Conservation (phyloP, 1,284 basidiomycete genomes). For the Marasmius oreades region DNA sequence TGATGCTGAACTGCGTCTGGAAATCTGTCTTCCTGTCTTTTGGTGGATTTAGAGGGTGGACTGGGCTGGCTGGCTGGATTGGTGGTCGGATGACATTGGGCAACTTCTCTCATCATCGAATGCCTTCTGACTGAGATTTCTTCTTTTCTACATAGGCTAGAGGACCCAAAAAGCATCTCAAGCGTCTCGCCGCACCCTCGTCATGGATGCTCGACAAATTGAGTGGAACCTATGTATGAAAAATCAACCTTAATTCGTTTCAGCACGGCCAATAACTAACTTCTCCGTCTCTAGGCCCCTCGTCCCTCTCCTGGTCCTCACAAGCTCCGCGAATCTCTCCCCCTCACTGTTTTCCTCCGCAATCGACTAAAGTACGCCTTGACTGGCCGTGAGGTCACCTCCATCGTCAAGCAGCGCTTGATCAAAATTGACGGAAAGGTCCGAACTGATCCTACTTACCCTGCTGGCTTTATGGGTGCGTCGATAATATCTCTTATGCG, state of each 20-base stretch:
- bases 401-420: constrained; percentile 94
- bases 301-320: constrained; percentile 98
- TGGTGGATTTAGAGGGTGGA: background rate
- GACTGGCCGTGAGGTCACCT: constrained; percentile 92
- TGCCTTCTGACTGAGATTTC: constrained; percentile 5
- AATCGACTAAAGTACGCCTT: constrained; percentile 99
- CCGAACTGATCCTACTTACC: constrained; percentile 96
- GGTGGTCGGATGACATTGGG: constrained; percentile 23
- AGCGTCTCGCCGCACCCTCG: constrained; percentile 95
- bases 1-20: background rate
- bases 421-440: constrained; percentile 99
- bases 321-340: constrained; percentile 97
- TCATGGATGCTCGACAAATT: constrained; percentile 99
- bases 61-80: constrained; percentile 3
- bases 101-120: background rate
- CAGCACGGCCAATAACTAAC: constrained; percentile 12
- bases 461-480: constrained; percentile 95
- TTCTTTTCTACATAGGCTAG: constrained; percentile 58
- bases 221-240: constrained; percentile 92
- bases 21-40: background rate
- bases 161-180: constrained; percentile 99
- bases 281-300: constrained; percentile 62
- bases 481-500: constrained; percentile 7
- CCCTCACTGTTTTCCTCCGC: constrained; percentile 92
- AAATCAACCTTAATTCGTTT: constrained; percentile 8